Evolutionary conservation across 352 stramenopile species (phyloP).

Genomic region (Phytophthora kernoviae): DNA sequence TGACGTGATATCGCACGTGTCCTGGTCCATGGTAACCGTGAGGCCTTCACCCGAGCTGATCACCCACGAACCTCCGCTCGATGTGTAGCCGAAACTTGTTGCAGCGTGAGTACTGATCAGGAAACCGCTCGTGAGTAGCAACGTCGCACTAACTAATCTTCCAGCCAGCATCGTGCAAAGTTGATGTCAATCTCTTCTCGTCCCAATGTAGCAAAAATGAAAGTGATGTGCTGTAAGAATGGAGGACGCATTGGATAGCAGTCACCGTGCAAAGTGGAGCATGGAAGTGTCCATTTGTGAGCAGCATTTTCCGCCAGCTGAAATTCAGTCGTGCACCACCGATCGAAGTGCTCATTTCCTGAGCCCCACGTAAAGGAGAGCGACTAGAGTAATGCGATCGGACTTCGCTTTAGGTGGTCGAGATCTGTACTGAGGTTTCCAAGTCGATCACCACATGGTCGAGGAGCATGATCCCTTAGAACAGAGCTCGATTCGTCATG

Average conservation of each 20-base stretch:
- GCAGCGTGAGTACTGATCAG: conserved; percentile 4
- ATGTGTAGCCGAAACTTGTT: conserved; percentile 37
- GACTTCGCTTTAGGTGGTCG: conserved; percentile 1
- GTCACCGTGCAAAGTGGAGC: conserved; percentile 1
- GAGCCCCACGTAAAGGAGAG: conserved; percentile 14
- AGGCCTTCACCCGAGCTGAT: conserved; percentile 38
- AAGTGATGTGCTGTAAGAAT: no score
- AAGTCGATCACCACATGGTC: conserved; percentile 20
- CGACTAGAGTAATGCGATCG: not conserved
- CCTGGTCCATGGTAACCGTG: conserved; percentile 40
- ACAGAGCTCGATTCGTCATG: not conserved
- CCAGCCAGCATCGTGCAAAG: conserved; percentile 11
- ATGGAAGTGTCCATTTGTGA: conserved; percentile 5
- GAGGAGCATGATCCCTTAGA: not conserved
- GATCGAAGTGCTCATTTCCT: conserved; percentile 8
- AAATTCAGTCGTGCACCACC: conserved; percentile 1
- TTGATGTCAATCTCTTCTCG: not conserved
- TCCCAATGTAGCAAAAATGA: conserved; percentile 6
- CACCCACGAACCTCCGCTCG: conserved; percentile 31
- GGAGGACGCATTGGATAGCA: not conserved
- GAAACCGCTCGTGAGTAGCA: conserved; percentile 6
- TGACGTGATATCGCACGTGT: conserved; percentile 50
- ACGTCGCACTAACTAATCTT: not conserved
- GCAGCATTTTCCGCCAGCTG: conserved; percentile 1
- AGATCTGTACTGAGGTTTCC: conserved; percentile 10